Evolutionary conservation across 176 grass and related monocot species (phyloP).

Genomic region (Lolium multiflorum): DNA sequence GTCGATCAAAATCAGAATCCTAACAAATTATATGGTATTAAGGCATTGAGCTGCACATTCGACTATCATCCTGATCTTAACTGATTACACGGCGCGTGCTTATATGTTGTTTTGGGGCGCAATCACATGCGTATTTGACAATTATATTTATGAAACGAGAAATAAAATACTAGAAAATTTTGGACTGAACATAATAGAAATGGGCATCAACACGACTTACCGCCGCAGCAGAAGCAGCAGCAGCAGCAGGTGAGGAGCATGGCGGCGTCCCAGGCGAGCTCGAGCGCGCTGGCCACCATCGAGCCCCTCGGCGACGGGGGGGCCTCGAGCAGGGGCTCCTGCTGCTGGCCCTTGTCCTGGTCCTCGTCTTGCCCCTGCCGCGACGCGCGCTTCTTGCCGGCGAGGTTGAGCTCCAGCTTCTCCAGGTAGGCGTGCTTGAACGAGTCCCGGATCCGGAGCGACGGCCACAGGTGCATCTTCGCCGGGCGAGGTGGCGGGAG

Average conservation of each 20-base stretch:
- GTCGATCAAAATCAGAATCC: neutral
- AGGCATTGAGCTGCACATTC: slow-evolving; percentile 7
- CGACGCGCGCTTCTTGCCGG: slow-evolving; percentile 57
- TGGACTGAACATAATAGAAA: neutral
- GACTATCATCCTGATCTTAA: neutral
- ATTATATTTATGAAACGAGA: neutral
- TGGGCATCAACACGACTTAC: slow-evolving; percentile 31
- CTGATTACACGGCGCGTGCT: neutral
- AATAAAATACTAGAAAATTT: neutral
- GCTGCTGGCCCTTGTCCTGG: slow-evolving; percentile 20
- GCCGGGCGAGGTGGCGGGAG: neutral
- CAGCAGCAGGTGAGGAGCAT: slow-evolving; percentile 80
- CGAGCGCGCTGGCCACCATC: slow-evolving; percentile 24
- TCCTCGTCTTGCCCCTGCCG: neutral
- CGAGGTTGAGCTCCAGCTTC: slow-evolving; percentile 85
- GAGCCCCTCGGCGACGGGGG: slow-evolving; percentile 6
- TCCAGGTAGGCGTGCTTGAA: slow-evolving; percentile 82
- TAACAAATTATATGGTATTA: neutral
- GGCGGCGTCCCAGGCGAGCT: slow-evolving; percentile 58
- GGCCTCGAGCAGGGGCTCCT: slow-evolving; percentile 65
- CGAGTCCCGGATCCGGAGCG: slow-evolving; percentile 77
- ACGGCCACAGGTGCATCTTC: slow-evolving; percentile 97
- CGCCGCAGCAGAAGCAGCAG: slow-evolving; percentile 87
- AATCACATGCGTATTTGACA: neutral
- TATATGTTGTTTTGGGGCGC: neutral